Percentiles rank a stretch among this genome's conserved stretches.
Evolutionary conservation across 139 green algal genomes (phyloP).

Genomic region (Tetradesmus lagerheimii): DNA sequence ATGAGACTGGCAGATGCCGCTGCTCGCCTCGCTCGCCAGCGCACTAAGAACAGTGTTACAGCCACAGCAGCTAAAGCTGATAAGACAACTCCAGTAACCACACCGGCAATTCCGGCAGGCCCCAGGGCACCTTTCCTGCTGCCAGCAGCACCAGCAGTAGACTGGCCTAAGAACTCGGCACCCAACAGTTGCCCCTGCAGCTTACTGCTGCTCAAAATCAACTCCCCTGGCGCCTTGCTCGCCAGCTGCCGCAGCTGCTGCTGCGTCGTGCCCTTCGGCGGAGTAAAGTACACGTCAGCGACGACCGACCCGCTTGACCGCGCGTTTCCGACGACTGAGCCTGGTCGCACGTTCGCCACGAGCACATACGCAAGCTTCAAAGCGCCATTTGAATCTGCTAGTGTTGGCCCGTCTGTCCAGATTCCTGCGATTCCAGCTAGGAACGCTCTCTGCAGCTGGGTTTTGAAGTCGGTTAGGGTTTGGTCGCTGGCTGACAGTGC

Average conservation of each 20-base stretch:
- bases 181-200: not conserved
- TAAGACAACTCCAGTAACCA: not conserved
- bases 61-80: not conserved
- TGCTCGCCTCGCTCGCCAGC: not conserved
- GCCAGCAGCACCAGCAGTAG: not conserved
- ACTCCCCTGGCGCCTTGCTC: not conserved
- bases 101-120: not conserved
- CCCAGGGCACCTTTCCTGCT: not conserved
- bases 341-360: not conserved
- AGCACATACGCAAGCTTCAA: not conserved
- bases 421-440: not conserved
- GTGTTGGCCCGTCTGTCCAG: not conserved
- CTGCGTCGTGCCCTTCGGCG: not conserved
- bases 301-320: not conserved
- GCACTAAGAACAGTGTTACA: not conserved
- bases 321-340: not conserved
- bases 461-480: not conserved
- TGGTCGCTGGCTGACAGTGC: not conserved
- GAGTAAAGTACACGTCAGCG: not conserved
- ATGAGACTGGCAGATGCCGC: not conserved
- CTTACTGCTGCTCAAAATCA: conserved; percentile 5
- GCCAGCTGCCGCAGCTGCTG: not conserved
- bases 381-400: not conserved
- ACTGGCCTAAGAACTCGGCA: not conserved
- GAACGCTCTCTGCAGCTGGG: not conserved